Conservation (phyloP, 345 rosid genomes). For the Atalantia buxifolia region DNA sequence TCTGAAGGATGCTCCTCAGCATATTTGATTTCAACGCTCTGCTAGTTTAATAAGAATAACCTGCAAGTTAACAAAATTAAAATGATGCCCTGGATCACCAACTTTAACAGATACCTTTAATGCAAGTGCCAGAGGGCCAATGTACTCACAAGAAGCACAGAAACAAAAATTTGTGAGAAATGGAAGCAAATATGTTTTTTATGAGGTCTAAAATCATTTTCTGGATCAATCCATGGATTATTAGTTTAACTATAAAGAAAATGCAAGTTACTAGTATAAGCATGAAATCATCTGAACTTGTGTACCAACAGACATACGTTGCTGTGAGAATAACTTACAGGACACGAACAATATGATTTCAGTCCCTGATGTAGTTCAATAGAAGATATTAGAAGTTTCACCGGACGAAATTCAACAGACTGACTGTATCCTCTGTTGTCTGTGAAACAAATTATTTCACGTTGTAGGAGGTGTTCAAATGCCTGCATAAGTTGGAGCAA, state of each 20-base stretch:
- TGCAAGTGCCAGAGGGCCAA: neutral
- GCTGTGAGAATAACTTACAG: constrained; percentile 49
- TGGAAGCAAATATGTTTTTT: neutral
- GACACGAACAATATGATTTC: constrained; percentile 77
- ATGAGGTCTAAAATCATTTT: neutral
- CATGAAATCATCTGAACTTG: neutral
- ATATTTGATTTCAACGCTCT: constrained; percentile 24
- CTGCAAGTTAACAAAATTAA: constrained; percentile 21
- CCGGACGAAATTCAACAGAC: constrained; percentile 64
- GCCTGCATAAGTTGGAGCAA: constrained; percentile 48
- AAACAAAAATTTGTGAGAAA: neutral
- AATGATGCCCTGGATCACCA: neutral
- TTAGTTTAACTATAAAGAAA: neutral
- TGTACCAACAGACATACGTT: neutral
- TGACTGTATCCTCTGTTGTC: constrained; percentile 68
- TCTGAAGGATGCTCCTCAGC: neutral
- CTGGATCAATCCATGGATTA: neutral
- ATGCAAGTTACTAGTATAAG: neutral
- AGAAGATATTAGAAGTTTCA: constrained; percentile 68
- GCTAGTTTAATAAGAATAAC: constrained; percentile 37
- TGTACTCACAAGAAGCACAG: neutral
- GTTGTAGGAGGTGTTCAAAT: constrained; percentile 75
- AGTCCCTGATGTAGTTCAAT: constrained; percentile 70
- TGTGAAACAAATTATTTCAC: constrained; percentile 55
- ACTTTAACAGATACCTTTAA: neutral